These are phyloP conservation scores for Puccinia horiana DNA, from an alignment of 1,284 basidiomycete species.

Conservation along the genomic window DNA sequence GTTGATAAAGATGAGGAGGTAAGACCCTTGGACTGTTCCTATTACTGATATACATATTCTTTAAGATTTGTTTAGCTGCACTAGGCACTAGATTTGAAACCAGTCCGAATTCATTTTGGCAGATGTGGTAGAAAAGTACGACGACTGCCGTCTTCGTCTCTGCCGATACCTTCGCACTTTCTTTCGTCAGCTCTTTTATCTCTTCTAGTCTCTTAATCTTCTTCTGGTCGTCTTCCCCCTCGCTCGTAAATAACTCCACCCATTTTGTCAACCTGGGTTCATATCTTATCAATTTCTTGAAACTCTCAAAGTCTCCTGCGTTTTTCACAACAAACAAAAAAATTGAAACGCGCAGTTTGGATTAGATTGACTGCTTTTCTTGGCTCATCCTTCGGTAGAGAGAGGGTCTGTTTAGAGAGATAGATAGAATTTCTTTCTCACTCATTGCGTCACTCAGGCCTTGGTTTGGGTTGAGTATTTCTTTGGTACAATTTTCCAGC, in stretches of 20 bases:
- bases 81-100: neutral
- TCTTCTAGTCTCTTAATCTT: neutral
- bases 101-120: neutral
- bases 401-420: neutral
- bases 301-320: neutral
- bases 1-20: neutral
- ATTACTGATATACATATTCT: neutral
- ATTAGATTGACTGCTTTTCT: neutral
- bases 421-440: neutral
- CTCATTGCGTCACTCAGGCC: conserved; percentile 6
- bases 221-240: neutral
- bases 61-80: neutral
- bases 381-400: neutral
- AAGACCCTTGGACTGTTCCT: neutral
- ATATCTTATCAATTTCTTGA: neutral
- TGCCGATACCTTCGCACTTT: neutral
- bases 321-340: neutral
- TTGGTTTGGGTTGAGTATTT: neutral
- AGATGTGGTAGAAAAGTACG: conserved; percentile 2
- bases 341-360: too few relatives aligned
- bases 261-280: neutral
- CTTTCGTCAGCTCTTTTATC: neutral
- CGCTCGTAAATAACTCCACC: neutral
- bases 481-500: neutral
- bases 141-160: conserved; percentile 1